Evolutionary conservation across 305 asterid species (phyloP).

Genomic region (Euphrasia arctica): DNA sequence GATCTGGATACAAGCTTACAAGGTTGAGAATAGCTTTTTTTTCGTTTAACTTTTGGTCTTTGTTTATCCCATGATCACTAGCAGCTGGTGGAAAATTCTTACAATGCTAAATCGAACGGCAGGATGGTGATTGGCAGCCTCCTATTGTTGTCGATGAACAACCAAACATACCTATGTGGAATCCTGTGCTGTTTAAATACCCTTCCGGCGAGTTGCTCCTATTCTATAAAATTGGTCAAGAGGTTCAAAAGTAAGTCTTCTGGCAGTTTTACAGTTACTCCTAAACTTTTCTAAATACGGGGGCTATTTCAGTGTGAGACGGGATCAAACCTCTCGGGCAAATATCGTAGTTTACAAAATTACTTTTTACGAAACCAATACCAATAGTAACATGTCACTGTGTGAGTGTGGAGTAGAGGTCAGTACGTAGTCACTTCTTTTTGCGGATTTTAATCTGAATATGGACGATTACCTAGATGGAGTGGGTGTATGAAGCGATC

Average conservation of each 20-base stretch:
- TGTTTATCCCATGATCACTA: neutral
- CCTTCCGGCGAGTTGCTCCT: constrained; percentile 69
- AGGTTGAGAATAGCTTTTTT: neutral
- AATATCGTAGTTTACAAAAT: too few species aligned
- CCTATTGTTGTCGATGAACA: constrained; percentile 77
- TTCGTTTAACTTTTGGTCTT: neutral
- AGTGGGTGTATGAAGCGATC: constrained; percentile 92
- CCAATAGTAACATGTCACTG: too few species aligned
- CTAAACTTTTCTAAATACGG: too few species aligned
- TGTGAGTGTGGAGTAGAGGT: too few species aligned
- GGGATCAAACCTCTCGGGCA: too few species aligned
- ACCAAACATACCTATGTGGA: constrained; percentile 79
- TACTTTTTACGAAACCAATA: too few species aligned
- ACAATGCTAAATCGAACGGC: neutral
- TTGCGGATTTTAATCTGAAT: too few species aligned
- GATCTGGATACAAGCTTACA: constrained; percentile 58
- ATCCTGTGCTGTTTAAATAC: constrained; percentile 81
- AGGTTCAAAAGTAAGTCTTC: constrained; percentile 93
- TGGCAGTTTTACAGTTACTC: too few species aligned
- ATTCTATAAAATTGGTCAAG: constrained; percentile 81
- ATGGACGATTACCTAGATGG: constrained; percentile 47
- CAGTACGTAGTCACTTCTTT: too few species aligned
- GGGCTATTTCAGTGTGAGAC: too few species aligned
- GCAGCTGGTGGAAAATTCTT: constrained; percentile 1
- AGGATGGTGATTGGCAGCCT: constrained; percentile 55